phyloP scores from a whole-genome alignment of 371 early-diverging fungal genomes.

The Mucor indicus region DNA sequence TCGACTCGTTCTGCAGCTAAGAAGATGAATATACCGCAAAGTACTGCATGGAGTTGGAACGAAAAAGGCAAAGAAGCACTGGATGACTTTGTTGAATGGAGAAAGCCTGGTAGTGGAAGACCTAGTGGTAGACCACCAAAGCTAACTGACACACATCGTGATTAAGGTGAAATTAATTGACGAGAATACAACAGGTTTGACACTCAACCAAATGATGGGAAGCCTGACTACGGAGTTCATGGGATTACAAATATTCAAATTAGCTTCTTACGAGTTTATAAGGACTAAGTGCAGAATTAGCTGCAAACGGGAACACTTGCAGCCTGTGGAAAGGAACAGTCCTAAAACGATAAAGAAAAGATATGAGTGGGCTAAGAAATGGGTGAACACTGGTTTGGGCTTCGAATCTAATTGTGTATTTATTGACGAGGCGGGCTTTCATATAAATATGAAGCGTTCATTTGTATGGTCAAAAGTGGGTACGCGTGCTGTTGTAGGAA shows the following conservation, averaged over 20 bases:
- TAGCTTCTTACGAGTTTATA: conserved; percentile 8
- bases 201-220: conserved; percentile 13
- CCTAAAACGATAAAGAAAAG: conserved; percentile 10
- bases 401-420: conserved; percentile 3
- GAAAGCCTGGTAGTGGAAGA: conserved; percentile 1
- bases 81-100: background rate
- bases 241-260: conserved; percentile 10
- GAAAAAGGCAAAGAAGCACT: background rate
- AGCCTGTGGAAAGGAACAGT: conserved; percentile 15
- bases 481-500: background rate
- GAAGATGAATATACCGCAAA: background rate
- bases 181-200: conserved; percentile 3
- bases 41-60: background rate
- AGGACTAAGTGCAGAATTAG: conserved; percentile 12
- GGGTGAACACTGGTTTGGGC: background rate
- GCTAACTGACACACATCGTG: background rate
- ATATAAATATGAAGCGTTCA: background rate
- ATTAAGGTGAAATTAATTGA: conserved; percentile 5
- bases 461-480: background rate
- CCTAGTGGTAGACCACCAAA: background rate
- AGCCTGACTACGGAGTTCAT: background rate
- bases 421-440: conserved; percentile 6
- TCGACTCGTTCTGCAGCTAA: background rate
- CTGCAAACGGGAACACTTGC: conserved; percentile 13
- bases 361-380: conserved; percentile 5